Evolutionary conservation across 805 yeast species (phyloP), one percentile per base, ranked within the genome.

Genomic region (Saccharomyces mikatae): DNA sequence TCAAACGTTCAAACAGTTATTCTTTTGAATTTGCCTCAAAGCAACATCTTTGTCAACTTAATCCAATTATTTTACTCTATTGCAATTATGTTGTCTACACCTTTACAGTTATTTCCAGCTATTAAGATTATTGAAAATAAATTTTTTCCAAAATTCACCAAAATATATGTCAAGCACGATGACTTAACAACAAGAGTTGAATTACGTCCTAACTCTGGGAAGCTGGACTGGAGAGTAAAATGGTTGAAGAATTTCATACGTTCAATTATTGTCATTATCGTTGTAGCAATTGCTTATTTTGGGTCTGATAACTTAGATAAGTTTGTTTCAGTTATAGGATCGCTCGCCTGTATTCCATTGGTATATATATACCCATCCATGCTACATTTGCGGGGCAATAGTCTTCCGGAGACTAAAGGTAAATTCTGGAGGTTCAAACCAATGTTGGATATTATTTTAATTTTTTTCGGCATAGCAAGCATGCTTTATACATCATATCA

Each of bases 361-460:
- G 94, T 87, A 4, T 87, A 87, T 71, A 83, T 87, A 82, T 86
- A 87, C 63, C 94, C 95, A 8, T 94, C 95, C 17, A 75, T 87
- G 76, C 71, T 87, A 52, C 94, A 87, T 63, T 74, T 81, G 53
- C 78, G 74, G 63, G 73, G 82, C 53, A 80, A 82, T 57, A 74
- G 75, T 10, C 62, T 70, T 29, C 65, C 65, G 2, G 48, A 66
- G 13, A 57, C 56, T 8, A 48, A 41, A 4, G 54, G 47, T 1
- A 31, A 52, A 24, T 55, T 48, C 24, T 47, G 52, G 2, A 64
- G 62, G 54, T 70, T 76, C 66, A 62, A 62, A 2, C 76, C 78
- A 31, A 30, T 62, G 0, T 59, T 80, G 9, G 87, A 87, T 63
- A 69, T 75, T 32, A 47, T 73, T 2, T 68, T 87, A 59, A 75